These are phyloP conservation scores for Cystofilobasidium capitatum DNA, from an alignment of 768 basidiomycete genomes.

Conservation along the genomic window DNA sequence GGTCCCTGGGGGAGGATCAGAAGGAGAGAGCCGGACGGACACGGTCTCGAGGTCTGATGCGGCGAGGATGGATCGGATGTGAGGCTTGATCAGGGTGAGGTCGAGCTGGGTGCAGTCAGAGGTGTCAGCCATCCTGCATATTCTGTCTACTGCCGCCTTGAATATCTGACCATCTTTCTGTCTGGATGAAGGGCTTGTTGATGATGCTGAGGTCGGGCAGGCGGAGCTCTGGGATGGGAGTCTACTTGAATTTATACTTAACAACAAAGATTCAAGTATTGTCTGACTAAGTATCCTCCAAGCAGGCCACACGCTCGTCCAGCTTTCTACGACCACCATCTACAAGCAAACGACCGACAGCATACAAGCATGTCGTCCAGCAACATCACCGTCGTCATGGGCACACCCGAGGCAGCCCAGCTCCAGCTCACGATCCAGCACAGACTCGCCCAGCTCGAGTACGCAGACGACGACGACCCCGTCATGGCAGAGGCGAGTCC, in stretches of 20 bases:
- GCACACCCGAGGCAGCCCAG: neutral
- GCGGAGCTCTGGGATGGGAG: no score
- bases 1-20: neutral
- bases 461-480: slow-evolving; percentile 45
- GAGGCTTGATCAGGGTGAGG: neutral
- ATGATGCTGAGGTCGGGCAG: no score
- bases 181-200: no score
- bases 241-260: no score
- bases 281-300: no score
- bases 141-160: no score
- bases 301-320: no score
- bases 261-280: no score
- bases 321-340: no score
- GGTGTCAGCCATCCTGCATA: no score
- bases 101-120: neutral
- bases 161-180: no score
- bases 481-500: slow-evolving; percentile 59
- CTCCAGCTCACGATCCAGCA: slow-evolving; percentile 29
- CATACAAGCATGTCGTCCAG: neutral
- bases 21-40: neutral
- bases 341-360: no score
- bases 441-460: slow-evolving; percentile 29
- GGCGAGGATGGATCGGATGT: neutral
- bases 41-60: neutral
- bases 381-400: neutral